A percentile compares a stretch with the other conserved stretches of the same genome.
Conservation (phyloP, 768 basidiomycete species). For the Mrakia blollopis region DNA sequence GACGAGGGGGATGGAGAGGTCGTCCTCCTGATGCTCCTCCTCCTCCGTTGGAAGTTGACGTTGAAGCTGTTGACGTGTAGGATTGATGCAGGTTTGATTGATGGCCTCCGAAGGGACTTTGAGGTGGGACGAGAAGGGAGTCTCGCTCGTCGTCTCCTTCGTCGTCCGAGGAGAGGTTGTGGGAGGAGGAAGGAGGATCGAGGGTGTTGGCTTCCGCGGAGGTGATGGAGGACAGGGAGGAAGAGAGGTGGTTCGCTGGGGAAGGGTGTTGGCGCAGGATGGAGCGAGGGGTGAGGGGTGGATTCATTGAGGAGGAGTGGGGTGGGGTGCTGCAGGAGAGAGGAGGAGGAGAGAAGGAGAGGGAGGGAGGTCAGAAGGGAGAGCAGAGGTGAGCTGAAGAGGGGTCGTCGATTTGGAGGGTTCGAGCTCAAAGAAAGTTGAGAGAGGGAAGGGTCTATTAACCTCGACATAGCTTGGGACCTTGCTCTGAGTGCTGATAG, state of each 20-base stretch:
- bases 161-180: not conserved
- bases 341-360: too few species aligned
- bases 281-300: slow-evolving; percentile 3
- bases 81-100: not conserved
- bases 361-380: not conserved
- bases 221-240: not conserved
- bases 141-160: slow-evolving; percentile 16
- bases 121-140: not conserved
- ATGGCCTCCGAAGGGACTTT: not conserved
- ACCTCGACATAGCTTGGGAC: not conserved
- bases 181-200: not conserved
- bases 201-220: not conserved
- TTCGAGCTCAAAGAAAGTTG: not conserved
- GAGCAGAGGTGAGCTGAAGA: not conserved
- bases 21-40: not conserved
- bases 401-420: not conserved
- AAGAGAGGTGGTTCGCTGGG: too few species aligned
- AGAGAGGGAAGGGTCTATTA: too few species aligned
- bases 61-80: not conserved
- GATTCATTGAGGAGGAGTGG: not conserved
- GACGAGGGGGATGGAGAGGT: not conserved
- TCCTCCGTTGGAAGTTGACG: not conserved
- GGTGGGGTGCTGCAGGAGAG: not conserved
- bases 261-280: not conserved
- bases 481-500: not conserved